Evolutionary conservation across 2,329 filamentous ascomycete species (phyloP).

Genomic region (Lachnum nothofagi): DNA sequence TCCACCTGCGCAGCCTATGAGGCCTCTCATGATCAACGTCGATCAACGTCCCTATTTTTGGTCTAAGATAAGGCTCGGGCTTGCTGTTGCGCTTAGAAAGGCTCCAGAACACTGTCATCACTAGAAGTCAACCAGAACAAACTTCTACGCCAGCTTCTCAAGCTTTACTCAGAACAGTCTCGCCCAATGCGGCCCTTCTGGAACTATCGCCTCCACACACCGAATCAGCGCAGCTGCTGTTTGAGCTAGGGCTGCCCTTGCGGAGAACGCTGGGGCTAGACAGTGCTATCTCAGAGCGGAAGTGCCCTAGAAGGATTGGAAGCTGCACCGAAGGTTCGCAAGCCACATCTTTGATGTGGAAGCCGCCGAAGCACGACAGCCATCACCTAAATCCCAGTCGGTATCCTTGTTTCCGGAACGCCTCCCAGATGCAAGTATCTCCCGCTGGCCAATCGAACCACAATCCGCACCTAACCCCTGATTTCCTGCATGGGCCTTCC

Average conservation of each 20-base stretch:
- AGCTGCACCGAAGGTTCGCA: conserved; percentile 22
- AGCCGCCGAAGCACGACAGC: conserved; percentile 7
- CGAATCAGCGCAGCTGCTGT: neutral
- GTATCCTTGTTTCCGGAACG: conserved; percentile 15
- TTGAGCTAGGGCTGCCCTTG: neutral
- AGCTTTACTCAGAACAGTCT: neutral
- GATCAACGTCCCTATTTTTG: neutral
- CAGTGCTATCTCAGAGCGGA: conserved; percentile 7
- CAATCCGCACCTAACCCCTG: conserved; percentile 9
- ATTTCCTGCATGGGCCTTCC: conserved; percentile 13
- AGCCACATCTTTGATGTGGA: conserved; percentile 13
- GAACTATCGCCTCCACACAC: neutral
- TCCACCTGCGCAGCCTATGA: neutral
- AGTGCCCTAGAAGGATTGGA: conserved; percentile 23
- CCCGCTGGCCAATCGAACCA: conserved; percentile 8
- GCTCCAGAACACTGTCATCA: neutral
- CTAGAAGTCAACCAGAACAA: neutral
- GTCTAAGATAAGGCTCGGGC: conserved; percentile 4
- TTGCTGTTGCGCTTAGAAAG: conserved; percentile 11
- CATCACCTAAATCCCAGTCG: conserved; percentile 4
- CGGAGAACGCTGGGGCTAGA: neutral
- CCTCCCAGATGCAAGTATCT: conserved; percentile 7
- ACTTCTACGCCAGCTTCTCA: neutral
- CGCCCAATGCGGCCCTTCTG: conserved; percentile 8
- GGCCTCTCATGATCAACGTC: conserved; percentile 8